Evolutionary conservation across 257 asterid genomes (phyloP), one percentile per base, ranked within the genome.

Genomic region (Solanum stenotomum): DNA sequence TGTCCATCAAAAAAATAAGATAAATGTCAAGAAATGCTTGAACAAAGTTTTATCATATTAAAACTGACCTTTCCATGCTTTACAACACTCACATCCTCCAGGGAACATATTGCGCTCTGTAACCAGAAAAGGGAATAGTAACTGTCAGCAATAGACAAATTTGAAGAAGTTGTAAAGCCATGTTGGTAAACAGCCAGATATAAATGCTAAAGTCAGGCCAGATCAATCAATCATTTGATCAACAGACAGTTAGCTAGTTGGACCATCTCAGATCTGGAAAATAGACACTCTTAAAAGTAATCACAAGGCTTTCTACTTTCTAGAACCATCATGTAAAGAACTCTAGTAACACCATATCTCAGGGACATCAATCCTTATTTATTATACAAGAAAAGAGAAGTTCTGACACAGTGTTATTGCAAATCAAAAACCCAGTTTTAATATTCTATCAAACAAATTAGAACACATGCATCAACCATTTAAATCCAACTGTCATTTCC

Each of bases 61-160:
- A 72, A 44, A 90, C 96, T 91, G 84, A 97, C 99, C 99, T 94
- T 97, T 91, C 95, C 98, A 42, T 95, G 94, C 92, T 92, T 95
- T 25, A 93, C 91, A 87, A 91, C 84, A 87, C 88, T 87, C 85
- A 90, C 92, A 71, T 97, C 99, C 89, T 94, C 96, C 91, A 97
- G 91, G 83, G 99, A 96, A 89, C 98, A 95, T 89, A 97, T 97
- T 27, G 98, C 99, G 90, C 93, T 78, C 99, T 97, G 98, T 93
- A 92, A 93, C 78, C 90, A 93, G 88, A 87, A 94, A 88, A 90
- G 29, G 70, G 85, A 49, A 46, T 49, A 29, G 16, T 82, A 49
- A 49, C 44, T 29, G 70, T 82, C 68, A 49, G 42, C 68, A 82
- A 82, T 82, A 49, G 70, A 18, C 70, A 82, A 49, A 29, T 49